A percentile compares a stretch with the other conserved stretches of the same genome.
Conservation (phyloP, 176 grass and related monocot genomes). For the Aegilops speltoides region DNA sequence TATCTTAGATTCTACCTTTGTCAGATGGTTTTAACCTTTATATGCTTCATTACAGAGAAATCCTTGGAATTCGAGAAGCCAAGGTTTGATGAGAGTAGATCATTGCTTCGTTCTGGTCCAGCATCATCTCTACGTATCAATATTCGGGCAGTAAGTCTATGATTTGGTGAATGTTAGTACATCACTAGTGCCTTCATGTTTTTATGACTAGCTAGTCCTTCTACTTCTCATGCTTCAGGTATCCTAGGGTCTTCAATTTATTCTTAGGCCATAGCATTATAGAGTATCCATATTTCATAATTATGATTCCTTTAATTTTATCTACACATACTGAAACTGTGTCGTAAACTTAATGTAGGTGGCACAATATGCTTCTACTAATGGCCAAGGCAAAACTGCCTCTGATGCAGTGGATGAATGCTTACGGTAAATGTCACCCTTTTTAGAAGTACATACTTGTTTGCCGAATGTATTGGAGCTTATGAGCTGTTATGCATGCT, state of each 20-base stretch:
- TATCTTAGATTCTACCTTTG: neutral
- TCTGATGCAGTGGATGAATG: constrained; percentile 88
- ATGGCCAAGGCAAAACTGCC: constrained; percentile 81
- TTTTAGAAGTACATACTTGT: neutral
- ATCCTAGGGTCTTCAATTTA: neutral
- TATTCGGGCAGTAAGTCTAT: constrained; percentile 80
- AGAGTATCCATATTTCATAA: neutral
- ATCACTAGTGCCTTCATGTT: neutral
- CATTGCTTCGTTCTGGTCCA: constrained; percentile 77
- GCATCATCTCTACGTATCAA: constrained; percentile 75
- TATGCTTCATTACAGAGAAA: constrained; percentile 61
- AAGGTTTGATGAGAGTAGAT: constrained; percentile 69
- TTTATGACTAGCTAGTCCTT: neutral
- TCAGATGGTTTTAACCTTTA: neutral
- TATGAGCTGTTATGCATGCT: neutral
- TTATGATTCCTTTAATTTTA: neutral
- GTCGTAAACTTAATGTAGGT: constrained; percentile 44
- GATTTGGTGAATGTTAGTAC: neutral
- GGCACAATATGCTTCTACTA: constrained; percentile 82
- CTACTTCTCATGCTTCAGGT: neutral
- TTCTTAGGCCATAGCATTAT: neutral
- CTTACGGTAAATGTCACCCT: constrained; percentile 48
- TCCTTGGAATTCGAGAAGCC: constrained; percentile 66
- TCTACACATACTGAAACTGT: neutral
- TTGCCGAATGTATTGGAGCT: neutral